A percentile compares a stretch with the other conserved stretches of the same genome.
phyloP scores from a whole-genome alignment of 2,329 filamentous ascomycete species.

The Phialophora tarda region DNA sequence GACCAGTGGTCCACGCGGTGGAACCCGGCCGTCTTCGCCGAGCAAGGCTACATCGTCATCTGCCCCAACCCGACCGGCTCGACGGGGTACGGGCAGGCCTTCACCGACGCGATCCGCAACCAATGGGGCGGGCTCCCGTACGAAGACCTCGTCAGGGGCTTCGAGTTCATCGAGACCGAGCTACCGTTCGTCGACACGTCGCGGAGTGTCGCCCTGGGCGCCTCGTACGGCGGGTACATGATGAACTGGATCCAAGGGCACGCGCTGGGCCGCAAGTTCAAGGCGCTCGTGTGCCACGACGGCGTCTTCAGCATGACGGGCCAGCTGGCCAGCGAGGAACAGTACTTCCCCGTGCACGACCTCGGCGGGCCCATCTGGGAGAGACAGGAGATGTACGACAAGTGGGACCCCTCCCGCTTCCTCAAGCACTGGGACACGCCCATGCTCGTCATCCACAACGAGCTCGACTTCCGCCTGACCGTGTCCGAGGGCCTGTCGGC shows the following conservation, averaged over 20 bases:
- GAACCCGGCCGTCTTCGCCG: constrained; percentile 63
- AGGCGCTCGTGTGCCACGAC: constrained; percentile 62
- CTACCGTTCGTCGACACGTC: constrained; percentile 60
- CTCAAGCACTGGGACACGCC: constrained; percentile 80
- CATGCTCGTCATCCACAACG: constrained; percentile 86
- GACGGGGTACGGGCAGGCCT: constrained; percentile 61
- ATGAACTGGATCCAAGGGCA: constrained; percentile 65
- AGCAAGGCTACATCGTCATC: constrained; percentile 67
- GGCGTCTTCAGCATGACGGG: constrained; percentile 48
- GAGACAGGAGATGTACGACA: constrained; percentile 57
- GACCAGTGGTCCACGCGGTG: constrained; percentile 61
- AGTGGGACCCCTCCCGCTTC: constrained; percentile 64
- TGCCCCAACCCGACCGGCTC: constrained; percentile 65
- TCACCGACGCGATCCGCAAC: constrained; percentile 59
- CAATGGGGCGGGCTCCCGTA: constrained; percentile 63
- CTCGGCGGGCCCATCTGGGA: constrained; percentile 59
- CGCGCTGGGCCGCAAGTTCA: constrained; percentile 61
- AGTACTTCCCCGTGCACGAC: constrained; percentile 62
- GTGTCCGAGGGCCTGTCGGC: constrained; percentile 83
- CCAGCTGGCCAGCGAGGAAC: constrained; percentile 57
- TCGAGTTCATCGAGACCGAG: constrained; percentile 58
- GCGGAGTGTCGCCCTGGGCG: constrained; percentile 60
- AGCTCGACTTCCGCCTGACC: constrained; percentile 85
- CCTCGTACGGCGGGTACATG: constrained; percentile 66
- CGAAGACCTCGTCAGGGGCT: constrained; percentile 61